Evolutionary conservation across 306 rosid genomes (phyloP), one percentile per base, ranked within the genome.

Genomic region (Acmispon strigosus): DNA sequence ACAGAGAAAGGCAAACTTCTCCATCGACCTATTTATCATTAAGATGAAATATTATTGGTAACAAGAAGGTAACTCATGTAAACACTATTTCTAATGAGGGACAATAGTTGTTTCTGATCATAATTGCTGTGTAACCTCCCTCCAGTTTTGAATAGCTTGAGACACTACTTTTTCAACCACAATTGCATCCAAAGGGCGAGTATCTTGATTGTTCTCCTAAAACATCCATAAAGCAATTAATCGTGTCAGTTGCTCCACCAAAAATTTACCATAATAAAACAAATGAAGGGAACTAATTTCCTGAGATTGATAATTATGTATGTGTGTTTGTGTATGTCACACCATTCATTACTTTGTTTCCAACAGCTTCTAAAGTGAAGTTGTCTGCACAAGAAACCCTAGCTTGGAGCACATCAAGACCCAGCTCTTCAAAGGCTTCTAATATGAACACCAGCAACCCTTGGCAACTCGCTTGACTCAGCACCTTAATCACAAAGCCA

Each of bases 391-490:
- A 86, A 63, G 95, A 88, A 84, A 84, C 86, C 91, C 95, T 82
- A 84, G 95, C 89, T 9, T 86, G 86, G 18, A 74, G 74, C 34
- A 88, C 88, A 50, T 84, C 87, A 71, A 88, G 95, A 39, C 86
- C 89, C 18, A 88, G 72, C 69, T 80, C 84, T 78, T 82, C 89
- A 64, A 88, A 62, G 39, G 95, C 89, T 80, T 88, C 91, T 70
- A 88, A 69, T 22, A 88, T 55, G 77, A 78, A 86, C 73, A 82
- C 89, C 62, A 88, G 71, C 74, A 88, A 71, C 11, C 91, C 95
- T 5, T 73, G 19, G 43, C 95, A 82, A 18, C 72, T 80, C 69
- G 47, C 82, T 68, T 80, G 53, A 17, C 77, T 70, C n/a, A 37
- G 16, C 62, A 88, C 85, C 80, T 81, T 81, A 13, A 88, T 82